Percentiles rank a stretch among this genome's conserved stretches.
Evolutionary conservation across 2,329 filamentous ascomycete species (phyloP).

Genomic region (Aspergillus sp.): DNA sequence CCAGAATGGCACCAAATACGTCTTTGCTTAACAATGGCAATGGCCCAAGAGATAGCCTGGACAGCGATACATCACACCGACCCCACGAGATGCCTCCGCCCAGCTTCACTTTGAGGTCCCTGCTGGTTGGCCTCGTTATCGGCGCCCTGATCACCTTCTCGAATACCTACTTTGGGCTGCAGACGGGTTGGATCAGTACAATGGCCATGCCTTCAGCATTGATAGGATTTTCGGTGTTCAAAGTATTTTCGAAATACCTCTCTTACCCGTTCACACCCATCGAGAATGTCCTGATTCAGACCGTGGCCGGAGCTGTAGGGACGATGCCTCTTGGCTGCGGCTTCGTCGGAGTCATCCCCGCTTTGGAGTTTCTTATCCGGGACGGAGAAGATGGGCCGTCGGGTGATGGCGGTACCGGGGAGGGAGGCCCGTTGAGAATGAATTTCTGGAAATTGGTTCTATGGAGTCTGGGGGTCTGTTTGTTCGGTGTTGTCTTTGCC

Average conservation of each 20-base stretch:
- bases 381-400: constrained; percentile 75
- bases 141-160: constrained; percentile 92
- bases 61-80: neutral
- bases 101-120: constrained; percentile 82
- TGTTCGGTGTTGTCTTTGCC: constrained; percentile 96
- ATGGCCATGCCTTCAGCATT: constrained; percentile 97
- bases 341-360: constrained; percentile 92
- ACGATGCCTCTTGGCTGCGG: constrained; percentile 96
- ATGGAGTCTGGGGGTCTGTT: constrained; percentile 90
- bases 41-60: neutral
- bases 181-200: constrained; percentile 78
- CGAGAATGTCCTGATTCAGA: constrained; percentile 96
- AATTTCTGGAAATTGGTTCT: constrained; percentile 75
- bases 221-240: constrained; percentile 94
- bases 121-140: constrained; percentile 76
- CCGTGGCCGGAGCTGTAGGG: constrained; percentile 89
- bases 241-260: constrained; percentile 69
- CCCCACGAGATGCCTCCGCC: constrained; percentile 31
- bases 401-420: constrained; percentile 69
- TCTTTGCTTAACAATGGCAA: constrained; percentile 6
- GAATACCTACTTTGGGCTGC: constrained; percentile 98
- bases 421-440: constrained; percentile 74
- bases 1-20: constrained; percentile 7
- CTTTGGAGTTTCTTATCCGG: constrained; percentile 80
- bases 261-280: constrained; percentile 84